phyloP scores from a whole-genome alignment of 1,139 yeast species.

The Spathaspora jeffriesii region DNA sequence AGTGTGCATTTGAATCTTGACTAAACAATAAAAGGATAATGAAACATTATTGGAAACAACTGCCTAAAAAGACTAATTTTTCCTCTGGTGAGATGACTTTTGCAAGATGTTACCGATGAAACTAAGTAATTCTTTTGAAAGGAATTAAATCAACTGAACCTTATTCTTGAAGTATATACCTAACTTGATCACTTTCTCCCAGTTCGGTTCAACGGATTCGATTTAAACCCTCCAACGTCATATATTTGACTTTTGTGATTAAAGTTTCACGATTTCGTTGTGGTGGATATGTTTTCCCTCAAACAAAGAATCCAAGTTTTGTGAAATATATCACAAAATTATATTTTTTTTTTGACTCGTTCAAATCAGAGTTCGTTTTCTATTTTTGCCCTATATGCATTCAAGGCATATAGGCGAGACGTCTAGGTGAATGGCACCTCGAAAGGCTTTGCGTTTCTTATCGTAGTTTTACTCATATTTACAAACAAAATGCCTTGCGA shows the following conservation, averaged over 20 bases:
- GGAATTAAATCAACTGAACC: too few relatives aligned
- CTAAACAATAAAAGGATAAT: too few relatives aligned
- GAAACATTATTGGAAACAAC: too few relatives aligned
- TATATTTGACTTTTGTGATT: not conserved
- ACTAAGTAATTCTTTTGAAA: too few relatives aligned
- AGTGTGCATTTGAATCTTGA: too few relatives aligned
- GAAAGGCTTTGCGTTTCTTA: conserved; percentile 1
- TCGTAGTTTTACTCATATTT: not conserved
- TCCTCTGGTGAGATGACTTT: too few relatives aligned
- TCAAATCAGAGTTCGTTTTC: not conserved
- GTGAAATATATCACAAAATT: not conserved
- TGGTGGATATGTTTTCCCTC: not conserved
- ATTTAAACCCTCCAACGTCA: not conserved
- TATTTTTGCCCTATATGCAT: not conserved
- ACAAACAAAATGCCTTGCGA: not conserved
- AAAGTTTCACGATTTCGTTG: not conserved
- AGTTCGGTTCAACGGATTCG: not conserved
- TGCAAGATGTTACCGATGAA: too few relatives aligned
- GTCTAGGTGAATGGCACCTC: not conserved
- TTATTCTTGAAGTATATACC: too few relatives aligned
- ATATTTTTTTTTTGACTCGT: not conserved
- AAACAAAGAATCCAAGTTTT: not conserved
- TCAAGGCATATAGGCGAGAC: conserved; percentile 2
- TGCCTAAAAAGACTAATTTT: too few relatives aligned
- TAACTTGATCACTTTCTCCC: too few relatives aligned